Evolutionary conservation across 129 eudicot genomes (phyloP).

Genomic region (Lactuca saligna): DNA sequence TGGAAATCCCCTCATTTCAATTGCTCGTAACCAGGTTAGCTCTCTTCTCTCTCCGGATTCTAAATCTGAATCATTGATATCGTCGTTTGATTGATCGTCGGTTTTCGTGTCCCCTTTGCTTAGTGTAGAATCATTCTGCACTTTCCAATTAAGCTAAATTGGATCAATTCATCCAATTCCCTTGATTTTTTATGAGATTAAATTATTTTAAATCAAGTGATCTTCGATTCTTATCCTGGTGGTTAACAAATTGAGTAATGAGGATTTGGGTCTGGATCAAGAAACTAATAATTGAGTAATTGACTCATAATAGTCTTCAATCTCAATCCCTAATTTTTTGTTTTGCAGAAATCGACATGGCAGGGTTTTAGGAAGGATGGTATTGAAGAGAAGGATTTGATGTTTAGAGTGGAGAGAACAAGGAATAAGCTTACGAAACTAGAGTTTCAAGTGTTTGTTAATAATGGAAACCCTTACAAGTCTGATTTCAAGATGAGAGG

Average conservation of each 20-base stretch:
- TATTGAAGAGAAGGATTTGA: conserved; percentile 39
- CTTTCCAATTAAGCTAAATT: background rate
- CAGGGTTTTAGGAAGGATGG: conserved; percentile 49
- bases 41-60: background rate
- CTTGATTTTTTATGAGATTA: background rate
- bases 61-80: background rate
- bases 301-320: background rate
- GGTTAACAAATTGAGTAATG: background rate
- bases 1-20: conserved; percentile 45
- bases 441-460: conserved; percentile 52
- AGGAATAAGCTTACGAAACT: conserved; percentile 37
- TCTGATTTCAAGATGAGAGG: conserved; percentile 66
- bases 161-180: background rate
- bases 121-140: too few species aligned
- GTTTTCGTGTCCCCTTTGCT: background rate
- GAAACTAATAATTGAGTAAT: background rate
- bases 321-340: background rate
- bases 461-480: conserved; percentile 15
- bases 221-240: background rate
- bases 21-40: conserved; percentile 34
- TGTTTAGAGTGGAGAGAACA: conserved; percentile 54
- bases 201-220: background rate
- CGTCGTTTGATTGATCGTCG: background rate
- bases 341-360: conserved; percentile 67
- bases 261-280: too few species aligned